Base-by-base conservation (phyloP, 176 grass and related monocot genomes). In the Oryza officinalis region DNA sequence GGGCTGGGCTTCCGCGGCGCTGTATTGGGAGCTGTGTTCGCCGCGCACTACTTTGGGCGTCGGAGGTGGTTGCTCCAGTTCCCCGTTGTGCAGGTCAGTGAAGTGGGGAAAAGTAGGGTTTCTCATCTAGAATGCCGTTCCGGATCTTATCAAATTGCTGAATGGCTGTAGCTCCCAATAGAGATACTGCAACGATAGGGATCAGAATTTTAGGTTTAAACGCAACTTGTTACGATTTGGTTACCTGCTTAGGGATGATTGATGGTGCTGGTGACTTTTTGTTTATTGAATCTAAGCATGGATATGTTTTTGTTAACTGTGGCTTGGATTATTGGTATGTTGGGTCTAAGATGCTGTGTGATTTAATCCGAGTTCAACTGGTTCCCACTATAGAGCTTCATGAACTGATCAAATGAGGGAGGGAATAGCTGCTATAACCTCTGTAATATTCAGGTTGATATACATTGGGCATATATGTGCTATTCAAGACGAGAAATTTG, bases 1-100 rank as follows among this genome's bases (percentile, higher is more conserved):
- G 69, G 84, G 61, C 69, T 90, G 25, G 89, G 80, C 8, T 84
- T 90, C 69, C 84, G 89, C 20, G 89, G 84, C 32, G 80, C 84
- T 33, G 84, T 90, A 40, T n/a, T 90, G 31, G 89, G 89, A 5
- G 63, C 75, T 25, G 70, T 90, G 23, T 90, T 90, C 75, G 75
- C 84, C 13, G 80, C 69, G 14, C 84, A 87, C 69, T 90, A 84
- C 64, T 87, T 87, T 65, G 47, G 37, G 13, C 89, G 84, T 22
- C 38, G 89, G 80, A 87, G 80, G 84, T 90, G 88, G 88, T 52
- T 87, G 75, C 89, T 90, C 60, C 63, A 70, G 75, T 90, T 90
- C 84, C 89, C 89, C 41, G 76, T 90, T 33, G 75, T 90, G 50
- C 89, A 90, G 89, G 89, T 90, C 80, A 71, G 85, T 84, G 52